Evolutionary conservation across 805 yeast genomes (phyloP).

Genomic region (Metschnikowia anglica): DNA sequence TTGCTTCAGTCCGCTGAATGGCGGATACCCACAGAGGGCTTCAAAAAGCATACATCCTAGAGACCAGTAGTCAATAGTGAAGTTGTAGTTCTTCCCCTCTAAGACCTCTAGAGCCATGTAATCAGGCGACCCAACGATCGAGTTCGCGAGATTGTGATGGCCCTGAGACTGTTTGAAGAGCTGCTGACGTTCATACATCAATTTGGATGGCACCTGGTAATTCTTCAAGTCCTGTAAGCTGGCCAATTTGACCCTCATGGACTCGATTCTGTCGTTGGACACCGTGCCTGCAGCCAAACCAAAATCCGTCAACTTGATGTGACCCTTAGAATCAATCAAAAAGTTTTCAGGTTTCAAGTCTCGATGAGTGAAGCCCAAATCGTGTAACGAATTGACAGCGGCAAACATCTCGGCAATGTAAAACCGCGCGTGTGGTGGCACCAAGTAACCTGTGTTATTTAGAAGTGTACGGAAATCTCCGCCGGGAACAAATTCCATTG

Average conservation of each 20-base stretch:
- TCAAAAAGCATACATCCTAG: constrained; percentile 96
- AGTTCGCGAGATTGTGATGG: constrained; percentile 85
- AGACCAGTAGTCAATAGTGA: constrained; percentile 98
- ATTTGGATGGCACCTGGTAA: constrained; percentile 60
- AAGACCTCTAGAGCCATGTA: constrained; percentile 98
- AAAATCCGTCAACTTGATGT: constrained; percentile 90
- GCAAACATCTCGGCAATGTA: constrained; percentile 96
- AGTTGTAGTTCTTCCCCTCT: constrained; percentile 90
- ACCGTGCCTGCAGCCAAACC: constrained; percentile 97
- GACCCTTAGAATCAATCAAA: constrained; percentile 85
- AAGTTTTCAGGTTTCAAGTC: constrained; percentile 96
- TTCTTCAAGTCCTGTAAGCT: constrained; percentile 71
- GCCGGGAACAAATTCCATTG: constrained; percentile 99
- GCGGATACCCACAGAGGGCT: constrained; percentile 94
- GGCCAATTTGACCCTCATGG: constrained; percentile 70
- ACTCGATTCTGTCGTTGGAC: constrained; percentile 87
- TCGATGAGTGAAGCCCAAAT: constrained; percentile 93
- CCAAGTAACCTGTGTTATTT: constrained; percentile 87
- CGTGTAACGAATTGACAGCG: constrained; percentile 89
- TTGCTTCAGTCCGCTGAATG: constrained; percentile 89
- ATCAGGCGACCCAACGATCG: constrained; percentile 97
- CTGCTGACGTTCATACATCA: constrained; percentile 83
- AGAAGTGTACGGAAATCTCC: constrained; percentile 95
- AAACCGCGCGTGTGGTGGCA: constrained; percentile 94
- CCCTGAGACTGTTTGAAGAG: constrained; percentile 78